Evolutionary conservation across 371 early-diverging fungal genomes (phyloP), one percentile per base, ranked within the genome.

Genomic region (Mucor circinelloides): DNA sequence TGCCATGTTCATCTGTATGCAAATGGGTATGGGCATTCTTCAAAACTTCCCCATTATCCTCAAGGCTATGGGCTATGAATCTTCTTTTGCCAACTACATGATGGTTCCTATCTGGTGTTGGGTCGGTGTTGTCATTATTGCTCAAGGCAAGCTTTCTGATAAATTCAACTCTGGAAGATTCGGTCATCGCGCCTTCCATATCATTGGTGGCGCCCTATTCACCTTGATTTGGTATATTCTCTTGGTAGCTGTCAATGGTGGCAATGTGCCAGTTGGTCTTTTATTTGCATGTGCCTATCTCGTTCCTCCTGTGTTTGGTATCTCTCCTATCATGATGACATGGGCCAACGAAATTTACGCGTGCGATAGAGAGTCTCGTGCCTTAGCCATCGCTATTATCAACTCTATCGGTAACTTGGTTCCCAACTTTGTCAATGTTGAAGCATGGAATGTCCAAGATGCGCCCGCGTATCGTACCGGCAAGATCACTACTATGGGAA

Each of bases 211-310:
- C 42, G 72, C 69, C 31, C 2, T 74, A 1, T 77, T 75, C 67
- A 72, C 77, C 12, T 63, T 81, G 21, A 31, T 81, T 19, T 81
- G 77, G 56, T 83, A 87, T 52, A 81, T 87, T 63, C 36, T 91
- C 25, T 78, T 89, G 12, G 84, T 85, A 3, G 85, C 86, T 52
- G 78, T 90, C 57, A 74, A 77, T 50, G 77, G 72, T 2, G 81
- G 79, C 12, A 63, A 80, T 34, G 63, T 75, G 2, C 75, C 76
- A 3, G 46, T 67, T 3, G 64, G 64, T 5, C 64, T 77, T n/a
- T 60, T 80, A 17, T 78, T 71, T 57, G 75, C 72, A 8, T 72
- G 74, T 44, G 75, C 73, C 27, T 76, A 78, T 60, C 67, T 79
- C 70, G 65, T 76, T 13, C 62, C 71, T 17, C 79, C 72, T 31